These are phyloP conservation scores for Camillea tinctor DNA, from an alignment of 2,329 filamentous ascomycete genomes.

Conservation along the genomic window DNA sequence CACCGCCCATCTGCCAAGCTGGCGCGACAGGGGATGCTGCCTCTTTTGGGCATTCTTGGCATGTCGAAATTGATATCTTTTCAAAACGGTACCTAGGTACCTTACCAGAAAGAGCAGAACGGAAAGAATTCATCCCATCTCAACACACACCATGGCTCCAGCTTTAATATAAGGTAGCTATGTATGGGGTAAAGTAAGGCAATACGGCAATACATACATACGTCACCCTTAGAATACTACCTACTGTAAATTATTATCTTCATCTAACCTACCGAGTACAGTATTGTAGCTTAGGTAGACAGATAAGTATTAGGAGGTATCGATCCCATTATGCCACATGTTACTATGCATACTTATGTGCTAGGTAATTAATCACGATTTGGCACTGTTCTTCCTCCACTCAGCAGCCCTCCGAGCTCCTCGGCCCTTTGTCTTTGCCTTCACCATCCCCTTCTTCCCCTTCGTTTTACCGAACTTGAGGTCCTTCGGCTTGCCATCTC, in stretches of 20 bases:
- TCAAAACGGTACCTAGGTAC: background rate
- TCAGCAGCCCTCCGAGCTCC: slow-evolving; percentile 33
- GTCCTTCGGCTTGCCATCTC: slow-evolving; percentile 62
- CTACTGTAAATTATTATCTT: no score
- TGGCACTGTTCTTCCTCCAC: slow-evolving; percentile 31
- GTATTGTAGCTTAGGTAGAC: no score
- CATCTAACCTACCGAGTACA: no score
- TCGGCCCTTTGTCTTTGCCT: slow-evolving; percentile 27
- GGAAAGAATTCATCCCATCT: no score
- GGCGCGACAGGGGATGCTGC: slow-evolving; percentile 19
- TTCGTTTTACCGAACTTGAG: slow-evolving; percentile 55
- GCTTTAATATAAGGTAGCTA: no score
- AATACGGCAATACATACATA: no score
- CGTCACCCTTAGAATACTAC: no score
- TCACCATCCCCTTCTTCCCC: slow-evolving; percentile 47
- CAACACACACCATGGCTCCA: no score
- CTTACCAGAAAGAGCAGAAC: no score
- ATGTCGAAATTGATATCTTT: background rate
- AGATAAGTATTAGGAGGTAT: no score
- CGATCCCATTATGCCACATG: background rate
- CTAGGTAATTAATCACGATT: slow-evolving; percentile 8
- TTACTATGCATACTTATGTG: no score
- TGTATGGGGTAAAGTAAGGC: no score
- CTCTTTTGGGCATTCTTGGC: slow-evolving; percentile 3
- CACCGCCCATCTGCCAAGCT: slow-evolving; percentile 22